A percentile compares a stretch with the other conserved stretches of the same genome.
Evolutionary conservation across 208 protist species (phyloP).

Genomic region (Acanthamoeba lenticulata): DNA sequence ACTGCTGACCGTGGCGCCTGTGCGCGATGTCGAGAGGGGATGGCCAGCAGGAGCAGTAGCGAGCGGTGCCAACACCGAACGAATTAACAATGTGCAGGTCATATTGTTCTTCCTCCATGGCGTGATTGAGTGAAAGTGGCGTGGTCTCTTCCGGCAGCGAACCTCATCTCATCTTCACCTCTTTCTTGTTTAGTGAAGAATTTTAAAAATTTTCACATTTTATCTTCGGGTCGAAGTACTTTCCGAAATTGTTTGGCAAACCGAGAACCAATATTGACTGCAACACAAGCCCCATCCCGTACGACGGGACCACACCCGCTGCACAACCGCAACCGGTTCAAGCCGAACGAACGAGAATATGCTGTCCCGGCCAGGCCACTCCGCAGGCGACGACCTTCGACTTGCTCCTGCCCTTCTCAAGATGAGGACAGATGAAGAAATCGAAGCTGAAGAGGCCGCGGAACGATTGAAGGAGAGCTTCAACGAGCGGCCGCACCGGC

Average conservation of each 20-base stretch:
- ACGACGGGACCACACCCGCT: too few relatives aligned
- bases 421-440: neutral
- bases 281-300: too few relatives aligned
- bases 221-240: too few relatives aligned
- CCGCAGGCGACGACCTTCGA: neutral
- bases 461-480: slow-evolving; percentile 43
- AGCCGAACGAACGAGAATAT: neutral
- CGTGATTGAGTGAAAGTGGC: neutral
- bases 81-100: neutral
- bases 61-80: neutral
- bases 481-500: slow-evolving; percentile 72
- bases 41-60: slow-evolving; percentile 13
- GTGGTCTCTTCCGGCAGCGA: too few relatives aligned
- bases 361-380: neutral
- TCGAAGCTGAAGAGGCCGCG: neutral
- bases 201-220: too few relatives aligned
- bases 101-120: neutral
- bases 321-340: neutral
- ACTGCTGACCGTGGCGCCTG: neutral
- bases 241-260: too few relatives aligned
- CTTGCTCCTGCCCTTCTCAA: neutral
- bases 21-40: neutral
- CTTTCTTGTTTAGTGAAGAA: too few relatives aligned
- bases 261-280: too few relatives aligned
- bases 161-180: too few relatives aligned